Conservation (phyloP, 1,284 basidiomycete species). For the Heterobasidion occidentale region DNA sequence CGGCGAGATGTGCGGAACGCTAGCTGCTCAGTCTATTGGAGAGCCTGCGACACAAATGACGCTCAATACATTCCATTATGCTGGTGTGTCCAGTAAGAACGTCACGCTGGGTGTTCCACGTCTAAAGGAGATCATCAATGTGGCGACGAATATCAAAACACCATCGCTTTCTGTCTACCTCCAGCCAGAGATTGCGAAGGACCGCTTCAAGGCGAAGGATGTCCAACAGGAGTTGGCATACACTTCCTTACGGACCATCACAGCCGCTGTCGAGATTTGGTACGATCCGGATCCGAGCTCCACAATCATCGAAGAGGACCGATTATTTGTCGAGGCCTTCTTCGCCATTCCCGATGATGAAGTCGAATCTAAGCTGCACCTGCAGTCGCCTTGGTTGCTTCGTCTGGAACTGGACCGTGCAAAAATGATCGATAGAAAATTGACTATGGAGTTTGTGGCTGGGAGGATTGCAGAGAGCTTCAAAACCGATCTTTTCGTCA, state of each 20-base stretch:
- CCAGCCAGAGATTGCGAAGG: conserved; percentile 60
- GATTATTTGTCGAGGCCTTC: conserved; percentile 96
- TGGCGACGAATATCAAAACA: conserved; percentile 97
- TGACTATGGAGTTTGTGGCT: conserved; percentile 95
- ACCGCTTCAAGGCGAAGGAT: conserved; percentile 66
- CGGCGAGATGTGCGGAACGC: conserved; percentile 98
- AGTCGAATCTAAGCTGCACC: conserved; percentile 83
- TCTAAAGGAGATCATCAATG: conserved; percentile 98
- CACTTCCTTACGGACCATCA: conserved; percentile 93
- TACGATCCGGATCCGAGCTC: conserved; percentile 92
- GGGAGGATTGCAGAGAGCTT: conserved; percentile 92
- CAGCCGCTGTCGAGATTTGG: conserved; percentile 95
- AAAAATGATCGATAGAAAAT: conserved; percentile 96
- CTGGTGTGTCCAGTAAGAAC: conserved; percentile 97
- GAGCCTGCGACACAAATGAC: conserved; percentile 99
- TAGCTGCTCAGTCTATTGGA: conserved; percentile 97
- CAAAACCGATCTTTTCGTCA: conserved; percentile 95
- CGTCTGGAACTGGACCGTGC: conserved; percentile 95
- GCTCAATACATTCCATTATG: conserved; percentile 96
- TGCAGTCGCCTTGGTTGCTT: conserved; percentile 95
- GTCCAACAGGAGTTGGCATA: conserved; percentile 92
- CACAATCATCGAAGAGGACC: conserved; percentile 95
- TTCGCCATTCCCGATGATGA: conserved; percentile 99
- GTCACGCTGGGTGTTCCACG: conserved; percentile 98
- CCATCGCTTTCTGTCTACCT: conserved; percentile 93